Conservation (phyloP, 2,329 filamentous ascomycete species). For the Penicillium sp. region DNA sequence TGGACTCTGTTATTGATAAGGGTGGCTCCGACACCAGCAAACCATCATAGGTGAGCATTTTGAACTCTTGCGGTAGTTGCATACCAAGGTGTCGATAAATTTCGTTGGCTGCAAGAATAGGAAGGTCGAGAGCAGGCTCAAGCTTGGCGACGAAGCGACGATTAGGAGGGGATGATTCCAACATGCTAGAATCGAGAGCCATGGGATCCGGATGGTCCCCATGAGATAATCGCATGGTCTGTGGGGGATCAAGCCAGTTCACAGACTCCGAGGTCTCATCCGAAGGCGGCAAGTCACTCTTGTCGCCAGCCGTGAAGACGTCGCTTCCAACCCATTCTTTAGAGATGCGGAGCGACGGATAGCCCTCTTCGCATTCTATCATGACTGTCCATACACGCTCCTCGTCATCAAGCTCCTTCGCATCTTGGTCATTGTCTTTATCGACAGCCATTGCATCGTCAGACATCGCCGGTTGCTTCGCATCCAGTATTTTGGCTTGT, state of each 20-base stretch:
- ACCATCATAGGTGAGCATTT: conserved; percentile 40
- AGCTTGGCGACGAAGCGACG: conserved; percentile 46
- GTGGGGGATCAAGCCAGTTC: conserved; percentile 41
- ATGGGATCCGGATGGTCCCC: conserved; percentile 35
- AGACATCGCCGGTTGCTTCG: conserved; percentile 25
- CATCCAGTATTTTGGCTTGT: conserved; percentile 35
- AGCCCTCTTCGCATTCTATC: conserved; percentile 47
- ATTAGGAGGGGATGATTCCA: conserved; percentile 39
- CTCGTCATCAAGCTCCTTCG: conserved; percentile 21
- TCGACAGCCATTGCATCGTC: conserved; percentile 37
- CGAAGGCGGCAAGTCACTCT: conserved; percentile 23
- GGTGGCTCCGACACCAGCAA: conserved; percentile 35
- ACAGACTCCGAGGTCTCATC: conserved; percentile 28
- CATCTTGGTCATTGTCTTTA: conserved; percentile 17
- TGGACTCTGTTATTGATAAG: conserved; percentile 7
- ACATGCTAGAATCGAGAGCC: conserved; percentile 39
- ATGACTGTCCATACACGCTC: conserved; percentile 36
- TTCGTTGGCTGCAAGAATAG: conserved; percentile 41
- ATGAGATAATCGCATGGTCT: conserved; percentile 34
- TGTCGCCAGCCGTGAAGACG: conserved; percentile 31
- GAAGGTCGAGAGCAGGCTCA: conserved; percentile 44
- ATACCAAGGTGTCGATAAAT: conserved; percentile 43
- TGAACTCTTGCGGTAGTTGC: conserved; percentile 41
- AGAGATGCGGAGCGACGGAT: conserved; percentile 44
- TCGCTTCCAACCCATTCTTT: conserved; percentile 44